Base-by-base conservation (phyloP, 2,329 filamentous ascomycete species). In the Calonectria henricotiae region DNA sequence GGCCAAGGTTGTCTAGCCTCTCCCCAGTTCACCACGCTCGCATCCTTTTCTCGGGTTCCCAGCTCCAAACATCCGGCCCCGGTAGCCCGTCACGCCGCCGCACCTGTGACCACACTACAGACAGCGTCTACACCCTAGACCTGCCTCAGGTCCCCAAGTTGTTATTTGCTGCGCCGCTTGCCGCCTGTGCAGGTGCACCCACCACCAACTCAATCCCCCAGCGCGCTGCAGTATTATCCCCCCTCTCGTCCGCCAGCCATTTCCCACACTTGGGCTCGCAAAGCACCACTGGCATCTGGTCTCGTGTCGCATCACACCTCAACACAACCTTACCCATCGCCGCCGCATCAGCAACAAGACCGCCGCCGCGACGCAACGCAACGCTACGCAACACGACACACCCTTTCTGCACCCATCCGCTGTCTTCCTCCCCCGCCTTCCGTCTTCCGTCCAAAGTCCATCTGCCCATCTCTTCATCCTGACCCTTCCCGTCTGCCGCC, bases 221-320 rank as follows among this genome's bases (percentile, higher is more conserved):
- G 37, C 39, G 55, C 41, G 46, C 58, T 41, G 35, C 68, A 17
- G 64, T 37, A 60, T 41, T 55, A n/a, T 67, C 44, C 60, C 47
- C 58, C 58, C 64, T 35, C 58, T 46, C 25, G 15, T 65, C 39
- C 69, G 63, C 71, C 64, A 65, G 55, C 66, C 62, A 66, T 73
- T 71, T 68, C 55, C 62, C 62, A 69, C 71, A 65, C 68, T 69
- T 63, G 61, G 43, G 37, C 47, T 54, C 62, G 51, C 47, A 58
- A 66, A 76, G 74, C 74, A 72, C 70, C 71, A 72, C 71, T 69
- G 73, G 74, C 74, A 76, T 75, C 72, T 77, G 70, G 76, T 78
- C 75, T 78, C 71, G 75, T 78, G 76, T 77, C 74, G 72, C 76
- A 78, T 68, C 68, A 62, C 73, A 74, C 71, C 72, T 74, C 65